Base-by-base conservation (phyloP, 495 filamentous ascomycete genomes). In the Aspergillus sclerotiicarbonarius region DNA sequence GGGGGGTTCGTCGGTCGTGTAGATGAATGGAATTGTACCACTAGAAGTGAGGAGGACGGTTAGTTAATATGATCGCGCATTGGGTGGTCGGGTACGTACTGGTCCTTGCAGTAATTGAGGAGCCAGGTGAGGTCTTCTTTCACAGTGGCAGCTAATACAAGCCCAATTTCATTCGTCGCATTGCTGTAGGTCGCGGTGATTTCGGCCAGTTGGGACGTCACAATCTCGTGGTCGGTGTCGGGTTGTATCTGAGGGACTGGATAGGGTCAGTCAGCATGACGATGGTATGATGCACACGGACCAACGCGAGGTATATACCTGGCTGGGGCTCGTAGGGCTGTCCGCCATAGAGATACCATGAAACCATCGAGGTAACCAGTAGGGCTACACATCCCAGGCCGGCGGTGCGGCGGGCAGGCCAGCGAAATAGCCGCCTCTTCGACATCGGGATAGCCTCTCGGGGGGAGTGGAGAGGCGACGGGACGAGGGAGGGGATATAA, bases 1-100 rank as follows among this genome's bases (percentile, higher is more conserved):
- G 48, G 73, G 73, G 2, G 35, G 10, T 6, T 60, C 29, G 20
- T 75, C 72, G 54, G 68, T 72, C 13, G 66, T 64, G 56, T 76
- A 78, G 44, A 76, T 62, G 50, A 75, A 75, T 0, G 75, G 73
- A 12, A 63, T 67, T 43, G 54, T 68, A 8, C 60, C 62, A 29
- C 62, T 71, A 41, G 52, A 46, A 47, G 37, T 56, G 21, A 46
- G n/a, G 18, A 53, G 32, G 37, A 15, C 39, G 35, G 30, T 43
- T 3, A 20, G 32, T 13, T 8, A 13, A 2, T 21, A 16, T 32
- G 21, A 13, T 6, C 9, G 20, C 30, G 18, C 43, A 18, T 33
- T 29, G n/a, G 20, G 35, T 21, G 8, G 21, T 25, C 19, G 15
- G 3, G 15, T 41, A 33, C 62, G 50, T 62, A 68, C 65, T 62